Evolutionary conservation across 176 grass and related monocot species (phyloP), one percentile per base, ranked within the genome.

Genomic region (Ananas comosus): DNA sequence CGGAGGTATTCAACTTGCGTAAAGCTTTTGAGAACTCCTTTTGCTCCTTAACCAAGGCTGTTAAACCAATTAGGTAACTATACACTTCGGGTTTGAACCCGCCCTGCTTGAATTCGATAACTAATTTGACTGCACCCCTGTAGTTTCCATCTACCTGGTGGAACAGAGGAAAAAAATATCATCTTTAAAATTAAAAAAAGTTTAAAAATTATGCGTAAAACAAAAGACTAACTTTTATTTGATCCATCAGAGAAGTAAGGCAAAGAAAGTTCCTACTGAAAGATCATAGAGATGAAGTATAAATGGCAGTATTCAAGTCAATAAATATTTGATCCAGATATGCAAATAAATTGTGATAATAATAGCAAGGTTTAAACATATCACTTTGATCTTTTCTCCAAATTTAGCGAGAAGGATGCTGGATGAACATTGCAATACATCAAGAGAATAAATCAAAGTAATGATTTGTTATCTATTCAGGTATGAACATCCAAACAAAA

Each of bases 31-130:
- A 92, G 70, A 96, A 96, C 71, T 90, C 89, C 51, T 90, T 96
- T 79, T 92, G 89, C 79, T 96, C 89, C 82, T 96, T 92, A 63
- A 96, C 93, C 72, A 96, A 83, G 52, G 93, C 89, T 65, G 89
- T 96, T 71, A 92, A 81, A 24, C 83, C 89, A 57, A 96, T 90
- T 50, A 96, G 67, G 79, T 92, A 96, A 80, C 89, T 87, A 73
- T 92, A 96, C n/a, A 92, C 81, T 82, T 92, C 93, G 13, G 83
- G 88, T 29, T 87, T 90, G 12, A 92, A 71, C 16, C 76, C 79
- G 59, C 53, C 80, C 75, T 90, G 88, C 75, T 92, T 92, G 73
- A 96, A 92, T 66, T 96, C 83, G 66, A 90, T 81, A 25, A 96
- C 81, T 71, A 92, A 70, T 76, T 83, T 85, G 21, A 96, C 77